These are phyloP conservation scores for Tuber umbilicatum DNA, from an alignment of 495 filamentous ascomycete species.

Conservation along the genomic window DNA sequence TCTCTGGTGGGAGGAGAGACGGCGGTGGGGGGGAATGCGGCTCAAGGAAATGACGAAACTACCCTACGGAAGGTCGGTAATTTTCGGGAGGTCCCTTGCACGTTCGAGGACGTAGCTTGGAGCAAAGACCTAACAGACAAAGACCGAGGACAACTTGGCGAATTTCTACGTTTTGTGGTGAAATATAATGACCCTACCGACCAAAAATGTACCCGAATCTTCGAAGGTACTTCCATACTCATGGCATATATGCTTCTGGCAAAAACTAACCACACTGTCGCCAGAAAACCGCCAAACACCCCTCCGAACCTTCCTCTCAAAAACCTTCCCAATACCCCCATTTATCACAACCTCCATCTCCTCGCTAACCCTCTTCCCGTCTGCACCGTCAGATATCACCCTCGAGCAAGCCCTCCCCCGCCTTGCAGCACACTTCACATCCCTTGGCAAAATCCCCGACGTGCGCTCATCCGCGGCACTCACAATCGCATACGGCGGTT, in stretches of 20 bases:
- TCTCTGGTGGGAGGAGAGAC: neutral
- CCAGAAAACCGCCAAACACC: conserved; percentile 13
- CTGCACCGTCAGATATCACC: conserved; percentile 51
- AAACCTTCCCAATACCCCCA: conserved; percentile 65
- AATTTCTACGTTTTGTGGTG: conserved; percentile 37
- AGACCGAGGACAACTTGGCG: conserved; percentile 33
- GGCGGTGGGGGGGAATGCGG: neutral
- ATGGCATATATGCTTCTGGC: neutral
- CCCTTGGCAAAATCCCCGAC: conserved; percentile 56
- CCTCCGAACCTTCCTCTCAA: conserved; percentile 51
- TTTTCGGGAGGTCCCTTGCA: conserved; percentile 48
- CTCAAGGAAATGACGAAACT: conserved; percentile 2
- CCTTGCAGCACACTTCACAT: conserved; percentile 74
- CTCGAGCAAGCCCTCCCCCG: conserved; percentile 60
- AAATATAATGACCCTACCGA: conserved; percentile 23
- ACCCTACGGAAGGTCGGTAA: conserved; percentile 62
- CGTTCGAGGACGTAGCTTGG: conserved; percentile 41
- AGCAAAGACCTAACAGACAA: conserved; percentile 34
- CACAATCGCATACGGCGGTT: conserved; percentile 65
- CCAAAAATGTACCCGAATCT: conserved; percentile 24
- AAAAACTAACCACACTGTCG: neutral
- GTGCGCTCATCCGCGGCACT: conserved; percentile 36
- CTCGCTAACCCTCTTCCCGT: conserved; percentile 69
- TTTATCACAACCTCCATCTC: conserved; percentile 65
- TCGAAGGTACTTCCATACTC: conserved; percentile 7